Percentiles rank a stretch among this genome's conserved stretches.
phyloP scores from a whole-genome alignment of 179 eudicot species.

The Beta lomatogona region DNA sequence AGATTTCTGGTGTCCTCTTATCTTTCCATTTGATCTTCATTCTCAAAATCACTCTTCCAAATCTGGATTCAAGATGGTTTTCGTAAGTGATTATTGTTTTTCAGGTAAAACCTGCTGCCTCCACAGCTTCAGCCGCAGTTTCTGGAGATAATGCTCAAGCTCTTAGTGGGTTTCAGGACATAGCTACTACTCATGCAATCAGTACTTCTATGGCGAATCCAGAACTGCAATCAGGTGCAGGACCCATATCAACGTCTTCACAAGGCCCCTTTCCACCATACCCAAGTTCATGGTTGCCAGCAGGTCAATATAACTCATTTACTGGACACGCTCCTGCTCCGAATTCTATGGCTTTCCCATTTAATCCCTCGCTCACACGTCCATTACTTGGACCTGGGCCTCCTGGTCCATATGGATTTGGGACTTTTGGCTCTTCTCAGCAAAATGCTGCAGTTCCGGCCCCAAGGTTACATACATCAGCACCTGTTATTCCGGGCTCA shows the following conservation, averaged over 20 bases:
- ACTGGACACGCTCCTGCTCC: constrained; percentile 38
- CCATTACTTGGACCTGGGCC: constrained; percentile 49
- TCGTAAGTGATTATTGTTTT: constrained; percentile 16
- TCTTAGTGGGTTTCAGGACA: constrained; percentile 36
- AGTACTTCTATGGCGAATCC: constrained; percentile 40
- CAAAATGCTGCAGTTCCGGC: constrained; percentile 38
- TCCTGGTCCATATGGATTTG: constrained; percentile 37
- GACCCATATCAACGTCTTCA: constrained; percentile 42
- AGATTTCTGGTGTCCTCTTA: constrained; percentile 3
- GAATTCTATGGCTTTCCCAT: constrained; percentile 42
- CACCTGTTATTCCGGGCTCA: constrained; percentile 42
- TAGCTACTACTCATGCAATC: constrained; percentile 30
- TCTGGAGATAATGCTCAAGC: constrained; percentile 40
- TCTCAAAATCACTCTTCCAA: constrained; percentile 1
- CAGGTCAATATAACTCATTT: constrained; percentile 41
- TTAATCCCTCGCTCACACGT: constrained; percentile 42
- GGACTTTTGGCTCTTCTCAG: constrained; percentile 41
- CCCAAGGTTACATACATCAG: constrained; percentile 48
- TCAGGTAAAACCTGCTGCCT: constrained; percentile 67
- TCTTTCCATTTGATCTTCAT: not conserved
- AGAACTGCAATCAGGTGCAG: constrained; percentile 44
- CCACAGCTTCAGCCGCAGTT: constrained; percentile 43
- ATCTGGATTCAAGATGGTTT: not conserved
- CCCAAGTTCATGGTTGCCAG: constrained; percentile 59
- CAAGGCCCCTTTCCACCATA: constrained; percentile 55